Evolutionary conservation across 768 basidiomycete species (phyloP).

Genomic region (Chiua virens): DNA sequence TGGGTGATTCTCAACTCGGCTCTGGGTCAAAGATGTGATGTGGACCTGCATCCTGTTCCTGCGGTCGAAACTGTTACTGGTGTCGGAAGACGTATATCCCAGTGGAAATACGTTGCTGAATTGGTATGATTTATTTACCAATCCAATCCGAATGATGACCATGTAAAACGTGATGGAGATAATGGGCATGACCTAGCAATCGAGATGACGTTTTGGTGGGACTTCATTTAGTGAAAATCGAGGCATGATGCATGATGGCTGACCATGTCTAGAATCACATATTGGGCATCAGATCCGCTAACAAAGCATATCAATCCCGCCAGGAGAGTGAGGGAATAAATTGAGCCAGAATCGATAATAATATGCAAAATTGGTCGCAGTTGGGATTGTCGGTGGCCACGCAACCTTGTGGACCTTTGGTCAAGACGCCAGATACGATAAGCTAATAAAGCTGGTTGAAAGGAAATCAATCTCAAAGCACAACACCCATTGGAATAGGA

Average conservation of each 20-base stretch:
- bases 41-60: not conserved
- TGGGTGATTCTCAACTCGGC: not conserved
- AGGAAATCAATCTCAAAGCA: not conserved
- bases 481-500: not conserved
- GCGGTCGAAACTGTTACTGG: not conserved
- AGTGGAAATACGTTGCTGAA: not conserved
- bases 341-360: conserved; percentile 34
- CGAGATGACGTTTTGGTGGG: not conserved
- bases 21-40: not conserved
- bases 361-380: conserved; percentile 17
- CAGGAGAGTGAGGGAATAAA: conserved; percentile 36
- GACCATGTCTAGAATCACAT: conserved; percentile 35
- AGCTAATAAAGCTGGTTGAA: conserved; percentile 22
- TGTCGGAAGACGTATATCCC: too few relatives aligned
- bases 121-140: not conserved
- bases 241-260: not conserved
- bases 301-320: conserved; percentile 32
- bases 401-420: conserved; percentile 17
- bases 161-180: conserved; percentile 18
- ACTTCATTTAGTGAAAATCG: too few relatives aligned
- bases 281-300: conserved; percentile 27
- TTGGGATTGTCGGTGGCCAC: not conserved
- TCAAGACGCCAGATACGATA: conserved; percentile 28
- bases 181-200: conserved; percentile 8
- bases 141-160: conserved; percentile 15